Evolutionary conservation across 345 rosid genomes (phyloP).

Genomic region (Viola odorata): DNA sequence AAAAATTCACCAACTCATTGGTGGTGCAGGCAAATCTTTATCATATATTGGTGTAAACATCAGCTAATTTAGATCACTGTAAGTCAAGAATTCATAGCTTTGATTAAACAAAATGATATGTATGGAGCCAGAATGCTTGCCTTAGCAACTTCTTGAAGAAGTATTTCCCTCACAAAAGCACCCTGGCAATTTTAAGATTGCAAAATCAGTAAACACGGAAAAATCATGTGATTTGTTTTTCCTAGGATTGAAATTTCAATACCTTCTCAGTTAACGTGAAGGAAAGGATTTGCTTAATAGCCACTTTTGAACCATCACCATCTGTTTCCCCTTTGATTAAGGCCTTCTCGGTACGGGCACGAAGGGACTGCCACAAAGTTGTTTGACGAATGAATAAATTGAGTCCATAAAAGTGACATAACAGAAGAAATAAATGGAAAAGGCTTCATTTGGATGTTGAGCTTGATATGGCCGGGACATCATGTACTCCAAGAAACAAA

Average conservation of each 20-base stretch:
- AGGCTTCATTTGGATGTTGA: not conserved
- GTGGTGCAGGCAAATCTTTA: not conserved
- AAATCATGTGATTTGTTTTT: not conserved
- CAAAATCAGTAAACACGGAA: not conserved
- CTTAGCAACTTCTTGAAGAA: conserved; percentile 83
- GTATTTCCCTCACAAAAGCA: conserved; percentile 72
- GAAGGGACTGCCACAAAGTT: conserved; percentile 57
- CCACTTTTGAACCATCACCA: conserved; percentile 45
- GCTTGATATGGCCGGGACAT: not conserved
- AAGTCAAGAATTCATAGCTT: not conserved
- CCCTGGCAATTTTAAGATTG: conserved; percentile 47
- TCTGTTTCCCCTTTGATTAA: conserved; percentile 38
- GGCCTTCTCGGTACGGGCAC: conserved; percentile 61
- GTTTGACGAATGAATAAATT: conserved; percentile 4
- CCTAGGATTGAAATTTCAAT: not conserved
- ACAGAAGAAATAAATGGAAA: conserved; percentile 2
- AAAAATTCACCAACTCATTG: not conserved
- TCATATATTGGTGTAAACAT: not conserved
- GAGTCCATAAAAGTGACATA: not conserved
- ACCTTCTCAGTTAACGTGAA: conserved; percentile 80
- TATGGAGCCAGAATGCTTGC: conserved; percentile 27
- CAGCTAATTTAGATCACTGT: not conserved
- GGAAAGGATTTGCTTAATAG: conserved; percentile 62
- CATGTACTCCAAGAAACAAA: not conserved
- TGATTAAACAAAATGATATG: not conserved